Percentiles rank a stretch among this genome's conserved stretches.
phyloP scores from a whole-genome alignment of 768 basidiomycete species.

The Amyloporia xantha region DNA sequence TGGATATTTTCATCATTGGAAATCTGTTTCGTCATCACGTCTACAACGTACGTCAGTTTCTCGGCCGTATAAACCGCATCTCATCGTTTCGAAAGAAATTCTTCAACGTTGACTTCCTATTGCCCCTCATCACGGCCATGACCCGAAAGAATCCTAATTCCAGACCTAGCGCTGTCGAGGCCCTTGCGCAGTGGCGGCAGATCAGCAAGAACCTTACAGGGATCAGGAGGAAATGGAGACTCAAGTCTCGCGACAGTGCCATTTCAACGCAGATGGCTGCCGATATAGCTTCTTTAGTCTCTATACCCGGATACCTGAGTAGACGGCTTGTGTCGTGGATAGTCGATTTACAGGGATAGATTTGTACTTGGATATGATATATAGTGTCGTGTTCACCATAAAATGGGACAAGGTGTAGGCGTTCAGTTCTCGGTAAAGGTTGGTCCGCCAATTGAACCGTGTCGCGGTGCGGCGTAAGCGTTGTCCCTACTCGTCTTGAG shows the following conservation, averaged over 20 bases:
- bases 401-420: no score
- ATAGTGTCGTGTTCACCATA: no score
- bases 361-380: background rate
- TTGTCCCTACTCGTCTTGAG: no score
- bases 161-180: slow-evolving; percentile 12
- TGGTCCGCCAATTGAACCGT: no score
- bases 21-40: slow-evolving; percentile 18
- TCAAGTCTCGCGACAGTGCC: background rate
- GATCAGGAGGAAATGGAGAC: slow-evolving; percentile 4
- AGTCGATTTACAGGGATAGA: background rate
- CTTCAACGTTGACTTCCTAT: slow-evolving; percentile 5
- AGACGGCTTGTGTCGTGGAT: background rate
- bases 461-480: no score
- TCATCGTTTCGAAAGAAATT: no score
- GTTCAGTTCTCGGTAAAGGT: no score
- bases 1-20: slow-evolving; percentile 25
- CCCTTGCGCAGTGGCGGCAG: background rate
- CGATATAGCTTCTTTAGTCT: background rate
- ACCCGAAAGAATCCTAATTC: slow-evolving; percentile 1
- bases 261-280: no score
- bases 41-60: slow-evolving; percentile 10
- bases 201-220: background rate
- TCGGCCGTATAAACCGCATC: no score
- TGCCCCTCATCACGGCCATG: slow-evolving; percentile 8
- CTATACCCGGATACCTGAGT: no score